Base-by-base conservation (phyloP, 441 rosid genomes). In the Isatis lusitanica region DNA sequence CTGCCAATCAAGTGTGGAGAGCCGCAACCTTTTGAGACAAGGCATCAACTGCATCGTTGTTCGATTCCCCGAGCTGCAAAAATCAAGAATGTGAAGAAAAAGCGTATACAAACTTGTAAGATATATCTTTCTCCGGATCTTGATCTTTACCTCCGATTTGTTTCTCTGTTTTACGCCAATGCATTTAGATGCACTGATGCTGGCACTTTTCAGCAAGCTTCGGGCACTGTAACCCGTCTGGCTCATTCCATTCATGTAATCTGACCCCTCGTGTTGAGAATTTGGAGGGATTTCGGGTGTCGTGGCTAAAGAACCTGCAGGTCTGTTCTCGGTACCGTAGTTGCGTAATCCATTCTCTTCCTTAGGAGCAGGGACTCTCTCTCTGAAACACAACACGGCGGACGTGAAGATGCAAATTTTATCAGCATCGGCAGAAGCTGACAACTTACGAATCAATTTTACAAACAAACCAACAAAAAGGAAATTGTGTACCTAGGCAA, bases 161-260 rank as follows among this genome's bases (percentile, higher is more conserved):
- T 56, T 72, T 64, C 65, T 85, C 48, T 76, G 82, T 76, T 86
- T 63, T 21, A 85, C 64, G 33, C 88, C 95, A 26, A 88, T 70
- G 74, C 93, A 87, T 83, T 83, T 87, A 26, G 99, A 96, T 71
- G 92, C 91, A 62, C 94, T 89, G 42, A 90, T 85, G 81, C 97
- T 91, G 46, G 87, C 86, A 65, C 97, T 91, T 70, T 80, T 96
- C 85, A 91, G 70, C 75, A 91, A 84, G 82, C 84, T 83, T 16
- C 93, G 90, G 12, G 83, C 76, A 67, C 87, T 76, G 21, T 73
- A 67, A 8, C 53, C 84, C 66, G 79, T 67, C 70, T 79, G 77
- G 70, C 71, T 65, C 12, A 33, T 52, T 73, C 85, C 82, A 50
- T 79, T 79, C 62, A 70, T 68, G 73, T 66, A 79, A 81, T 52